phyloP scores from a whole-genome alignment of 345 rosid genomes.

The Sonneratia alba region DNA sequence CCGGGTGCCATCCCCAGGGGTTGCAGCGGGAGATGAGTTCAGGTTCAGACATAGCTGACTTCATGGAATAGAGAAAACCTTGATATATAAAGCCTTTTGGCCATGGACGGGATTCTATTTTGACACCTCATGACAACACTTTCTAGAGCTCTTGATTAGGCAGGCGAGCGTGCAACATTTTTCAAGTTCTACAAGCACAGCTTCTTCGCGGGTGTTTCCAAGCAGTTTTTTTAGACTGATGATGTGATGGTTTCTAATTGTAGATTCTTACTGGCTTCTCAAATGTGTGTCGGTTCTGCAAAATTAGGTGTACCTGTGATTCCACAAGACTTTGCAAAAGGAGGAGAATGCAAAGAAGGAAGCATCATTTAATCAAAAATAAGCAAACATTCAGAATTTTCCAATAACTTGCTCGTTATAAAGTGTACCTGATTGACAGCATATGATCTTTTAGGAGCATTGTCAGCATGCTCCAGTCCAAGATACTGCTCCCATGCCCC shows the following conservation, averaged over 20 bases:
- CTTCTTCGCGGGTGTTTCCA: background rate
- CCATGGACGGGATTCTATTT: background rate
- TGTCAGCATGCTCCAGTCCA: constrained; percentile 62
- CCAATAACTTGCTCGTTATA: too few relatives aligned
- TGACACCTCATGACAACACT: too few relatives aligned
- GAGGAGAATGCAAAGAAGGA: background rate
- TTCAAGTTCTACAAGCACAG: background rate
- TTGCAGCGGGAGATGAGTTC: background rate
- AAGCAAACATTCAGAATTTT: background rate
- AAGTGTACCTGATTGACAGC: constrained; percentile 45
- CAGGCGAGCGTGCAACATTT: too few relatives aligned
- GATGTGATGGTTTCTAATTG: constrained; percentile 21
- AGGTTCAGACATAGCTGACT: background rate
- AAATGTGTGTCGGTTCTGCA: constrained; percentile 48
- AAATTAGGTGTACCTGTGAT: background rate
- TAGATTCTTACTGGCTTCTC: constrained; percentile 55
- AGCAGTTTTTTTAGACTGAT: background rate
- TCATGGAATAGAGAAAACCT: background rate
- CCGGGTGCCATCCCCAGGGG: background rate
- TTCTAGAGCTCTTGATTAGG: too few relatives aligned
- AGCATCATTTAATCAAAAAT: background rate
- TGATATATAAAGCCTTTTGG: too few relatives aligned
- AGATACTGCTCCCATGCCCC: constrained; percentile 81
- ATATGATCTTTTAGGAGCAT: constrained; percentile 49
- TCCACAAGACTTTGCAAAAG: background rate